These are phyloP conservation scores for Curvularia sp. DNA, from an alignment of 2,329 filamentous ascomycete species.

Conservation along the genomic window DNA sequence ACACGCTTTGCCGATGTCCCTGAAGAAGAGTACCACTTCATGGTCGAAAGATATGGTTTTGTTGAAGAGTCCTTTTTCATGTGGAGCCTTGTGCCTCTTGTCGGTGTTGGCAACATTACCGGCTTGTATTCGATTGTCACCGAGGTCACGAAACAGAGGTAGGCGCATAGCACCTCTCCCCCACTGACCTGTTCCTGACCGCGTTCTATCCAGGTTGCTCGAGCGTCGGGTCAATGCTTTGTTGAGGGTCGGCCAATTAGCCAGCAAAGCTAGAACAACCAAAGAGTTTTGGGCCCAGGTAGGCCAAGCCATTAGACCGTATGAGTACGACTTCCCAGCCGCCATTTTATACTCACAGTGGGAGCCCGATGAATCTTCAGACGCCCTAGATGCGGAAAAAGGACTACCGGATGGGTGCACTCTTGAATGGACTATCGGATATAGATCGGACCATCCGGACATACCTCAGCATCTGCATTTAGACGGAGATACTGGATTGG, in stretches of 20 bases:
- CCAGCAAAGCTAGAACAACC: conserved; percentile 15
- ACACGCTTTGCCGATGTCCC: conserved; percentile 19
- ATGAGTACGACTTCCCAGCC: conserved; percentile 23
- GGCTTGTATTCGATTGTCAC: conserved; percentile 28
- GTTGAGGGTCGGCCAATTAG: conserved; percentile 16
- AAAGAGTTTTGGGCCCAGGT: conserved; percentile 19
- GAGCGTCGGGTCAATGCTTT: conserved; percentile 22
- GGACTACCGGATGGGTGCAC: not conserved
- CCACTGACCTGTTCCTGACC: not conserved
- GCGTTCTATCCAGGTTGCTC: conserved; percentile 8
- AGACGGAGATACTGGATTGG: conserved; percentile 8
- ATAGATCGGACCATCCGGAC: conserved; percentile 10
- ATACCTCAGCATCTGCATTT: conserved; percentile 13
- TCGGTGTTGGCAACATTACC: conserved; percentile 12
- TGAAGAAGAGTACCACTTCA: conserved; percentile 25
- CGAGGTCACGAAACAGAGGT: conserved; percentile 29
- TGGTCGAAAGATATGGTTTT: conserved; percentile 22
- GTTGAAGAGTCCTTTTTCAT: conserved; percentile 24
- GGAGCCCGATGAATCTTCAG: not conserved
- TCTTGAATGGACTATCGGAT: conserved; percentile 19
- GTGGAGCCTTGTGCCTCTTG: conserved; percentile 22
- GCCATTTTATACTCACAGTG: conserved; percentile 19
- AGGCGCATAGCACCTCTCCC: not conserved
- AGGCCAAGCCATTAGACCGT: conserved; percentile 13
- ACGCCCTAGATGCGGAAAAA: not conserved